Percentiles rank a stretch among this genome's conserved stretches.
Evolutionary conservation across 2,329 filamentous ascomycete species (phyloP).

Genomic region (Penicillium sclerotiorum): DNA sequence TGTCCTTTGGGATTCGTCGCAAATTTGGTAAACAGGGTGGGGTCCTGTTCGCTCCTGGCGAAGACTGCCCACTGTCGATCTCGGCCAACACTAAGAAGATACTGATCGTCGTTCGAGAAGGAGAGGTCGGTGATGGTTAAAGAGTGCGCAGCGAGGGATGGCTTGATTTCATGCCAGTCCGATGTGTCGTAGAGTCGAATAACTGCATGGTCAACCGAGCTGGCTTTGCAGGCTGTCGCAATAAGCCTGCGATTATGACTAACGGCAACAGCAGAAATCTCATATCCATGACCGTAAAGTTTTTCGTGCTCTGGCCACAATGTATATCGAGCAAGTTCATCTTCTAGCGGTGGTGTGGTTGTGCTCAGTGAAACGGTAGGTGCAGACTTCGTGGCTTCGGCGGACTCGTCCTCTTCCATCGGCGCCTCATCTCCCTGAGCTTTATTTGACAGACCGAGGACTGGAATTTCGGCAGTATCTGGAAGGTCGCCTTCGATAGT

Average conservation of each 20-base stretch:
- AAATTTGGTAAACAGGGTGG: conserved; percentile 58
- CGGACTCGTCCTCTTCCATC: conserved; percentile 41
- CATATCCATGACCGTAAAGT: conserved; percentile 95
- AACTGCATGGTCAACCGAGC: conserved; percentile 89
- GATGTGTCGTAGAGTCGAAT: conserved; percentile 87
- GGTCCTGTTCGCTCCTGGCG: conserved; percentile 49
- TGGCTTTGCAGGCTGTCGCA: conserved; percentile 91
- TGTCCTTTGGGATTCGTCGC: conserved; percentile 81
- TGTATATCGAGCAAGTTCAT: conserved; percentile 84
- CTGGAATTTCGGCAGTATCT: conserved; percentile 91
- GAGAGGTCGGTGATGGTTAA: conserved; percentile 81
- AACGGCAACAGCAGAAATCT: conserved; percentile 84
- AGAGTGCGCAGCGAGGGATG: conserved; percentile 79
- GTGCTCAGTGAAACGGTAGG: conserved; percentile 54
- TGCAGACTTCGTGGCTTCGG: conserved; percentile 36
- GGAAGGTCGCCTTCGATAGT: conserved; percentile 57
- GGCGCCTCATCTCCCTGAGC: conserved; percentile 62
- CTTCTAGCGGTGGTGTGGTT: conserved; percentile 80
- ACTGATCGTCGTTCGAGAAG: conserved; percentile 74
- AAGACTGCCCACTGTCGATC: conserved; percentile 93
- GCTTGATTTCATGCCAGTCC: conserved; percentile 83
- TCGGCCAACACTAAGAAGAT: conserved; percentile 83
- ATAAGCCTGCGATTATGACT: conserved; percentile 74
- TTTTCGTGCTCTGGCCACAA: conserved; percentile 97
- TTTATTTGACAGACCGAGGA: conserved; percentile 94